Evolutionary conservation across 2,329 filamentous ascomycete genomes (phyloP), one percentile per base, ranked within the genome.

Genomic region (Septoria petroselini): DNA sequence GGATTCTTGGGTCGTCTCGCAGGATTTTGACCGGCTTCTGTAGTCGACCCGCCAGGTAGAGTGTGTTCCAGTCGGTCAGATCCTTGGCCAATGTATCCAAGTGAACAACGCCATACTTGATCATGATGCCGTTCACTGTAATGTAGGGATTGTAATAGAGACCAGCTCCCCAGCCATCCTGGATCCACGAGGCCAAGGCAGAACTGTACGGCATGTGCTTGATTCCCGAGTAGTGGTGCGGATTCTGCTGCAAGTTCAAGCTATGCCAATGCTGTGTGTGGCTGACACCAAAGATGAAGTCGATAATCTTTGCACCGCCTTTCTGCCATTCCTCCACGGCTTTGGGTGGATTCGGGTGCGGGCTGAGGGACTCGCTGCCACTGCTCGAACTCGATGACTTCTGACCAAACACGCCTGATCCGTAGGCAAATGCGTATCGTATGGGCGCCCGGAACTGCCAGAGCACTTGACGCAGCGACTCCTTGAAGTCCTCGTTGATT

Each of bases 11-110:
- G 64, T 98, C 88, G 67, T 98, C 93, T 42, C 91, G 85, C 14
- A 98, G 79, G 59, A 98, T 97, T 74, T 98, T 97, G 70, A 95
- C 93, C 1, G 93, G 93, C 68, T 98, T 98, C 58, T 98, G 93
- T 44, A 98, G 78, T 27, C 93, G 86, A 3, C 93, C 93, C 4
- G 94, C 93, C n/a, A 98, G 80, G 69, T 98, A 98, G 19, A 98
- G 76, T 0, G 89, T 95, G 55, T 95, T 84, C 93, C 93, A 98
- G 51, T 90, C 83, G 23, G 83, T 86, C 18, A 98, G 79, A 67
- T 98, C 93, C 34, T 78, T 79, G 62, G 89, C 91, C 12, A 98
- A 76, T 2, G 91, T 96, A 65, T 94, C 84, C 58, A 97, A 80
- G 63, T 94, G 95, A 35, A 96, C 94, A 17, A 98, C 93, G 15